Base-by-base conservation (phyloP, 768 basidiomycete species). In the Lentinula guzmanii region DNA sequence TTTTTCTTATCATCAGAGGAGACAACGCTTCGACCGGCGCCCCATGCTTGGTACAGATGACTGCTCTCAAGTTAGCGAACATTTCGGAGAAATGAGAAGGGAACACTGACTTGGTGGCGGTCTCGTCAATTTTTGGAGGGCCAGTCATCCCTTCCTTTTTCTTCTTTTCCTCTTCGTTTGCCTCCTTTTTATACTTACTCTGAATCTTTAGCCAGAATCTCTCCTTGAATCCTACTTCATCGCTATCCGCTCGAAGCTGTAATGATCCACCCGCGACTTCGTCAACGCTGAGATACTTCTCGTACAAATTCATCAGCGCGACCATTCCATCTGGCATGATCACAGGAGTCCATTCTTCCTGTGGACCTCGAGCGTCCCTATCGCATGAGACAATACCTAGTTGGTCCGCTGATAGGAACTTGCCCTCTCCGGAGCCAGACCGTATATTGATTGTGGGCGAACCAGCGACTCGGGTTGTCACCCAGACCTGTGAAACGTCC, bases 321-420 rank as follows among this genome's bases (percentile, higher is more conserved):
- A 90, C 85, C 88, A 93, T 91, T 45, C 91, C 91, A 63, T 62
- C 91, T 9, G 90, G 85, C 24, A 91, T 73, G 60, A 94, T 76
- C 28, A 93, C 82, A 15, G 93, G 89, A 3, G 89, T 90, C 91
- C 93, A 97, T 72, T 95, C 94, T 72, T 97, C 94, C 72, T 96
- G 92, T 4, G 91, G 90, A 1, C 94, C 95, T 35, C 94, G 83
- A 31, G 94, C 94, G 68, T 97, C 94, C 51, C 91, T 79, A 69
- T 92, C 89, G 48, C 90, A 87, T 64, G 87, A 84, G 13, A 96
- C 88, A 18, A 93, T 77, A 6, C 94, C 94, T 67, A 92, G 86
- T 63, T 86, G 81, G 75, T 95, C 92, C 74, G 89, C 91, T 7
- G 91, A 93, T 52, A 97, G 75, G 71, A 95, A 97, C 73, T 94